phyloP scores from a whole-genome alignment of 192 early-diverging fungal species.

The Linderina pennispora region DNA sequence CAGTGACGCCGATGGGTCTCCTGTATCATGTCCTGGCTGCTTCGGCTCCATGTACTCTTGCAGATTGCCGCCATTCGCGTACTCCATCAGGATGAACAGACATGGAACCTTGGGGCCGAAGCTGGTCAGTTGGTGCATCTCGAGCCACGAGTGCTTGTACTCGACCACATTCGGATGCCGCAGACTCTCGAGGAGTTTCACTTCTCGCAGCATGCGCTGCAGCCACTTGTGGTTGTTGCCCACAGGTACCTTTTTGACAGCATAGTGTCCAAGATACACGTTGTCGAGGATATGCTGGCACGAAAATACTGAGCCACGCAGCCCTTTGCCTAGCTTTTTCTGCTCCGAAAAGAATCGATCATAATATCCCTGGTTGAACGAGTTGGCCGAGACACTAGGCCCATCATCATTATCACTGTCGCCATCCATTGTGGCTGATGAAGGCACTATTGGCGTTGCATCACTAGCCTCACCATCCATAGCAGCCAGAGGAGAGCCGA shows the following conservation, averaged over 20 bases:
- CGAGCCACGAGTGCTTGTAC: slow-evolving; percentile 96
- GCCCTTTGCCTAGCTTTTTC: slow-evolving; percentile 82
- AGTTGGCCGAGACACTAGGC: slow-evolving; percentile 47
- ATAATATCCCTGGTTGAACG: slow-evolving; percentile 96
- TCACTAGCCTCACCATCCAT: too few relatives aligned
- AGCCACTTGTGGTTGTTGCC: slow-evolving; percentile 87
- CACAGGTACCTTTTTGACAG: slow-evolving; percentile 93
- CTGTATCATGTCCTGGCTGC: background rate
- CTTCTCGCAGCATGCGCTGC: slow-evolving; percentile 87
- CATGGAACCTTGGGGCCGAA: slow-evolving; percentile 83
- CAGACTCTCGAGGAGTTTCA: slow-evolving; percentile 82
- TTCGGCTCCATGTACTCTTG: slow-evolving; percentile 79
- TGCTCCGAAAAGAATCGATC: slow-evolving; percentile 86
- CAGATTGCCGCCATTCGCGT: slow-evolving; percentile 90
- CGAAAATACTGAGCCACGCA: slow-evolving; percentile 84
- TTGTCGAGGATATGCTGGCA: slow-evolving; percentile 76
- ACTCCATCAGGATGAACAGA: slow-evolving; percentile 94
- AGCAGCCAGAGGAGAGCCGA: too few relatives aligned
- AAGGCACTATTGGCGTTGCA: background rate
- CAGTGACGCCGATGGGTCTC: slow-evolving; percentile 9
- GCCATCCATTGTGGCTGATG: background rate
- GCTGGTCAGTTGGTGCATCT: slow-evolving; percentile 66
- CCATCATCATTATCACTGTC: background rate
- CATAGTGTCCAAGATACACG: slow-evolving; percentile 77
- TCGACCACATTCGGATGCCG: slow-evolving; percentile 90